A percentile compares a stretch with the other conserved stretches of the same genome.
phyloP scores from a whole-genome alignment of 2,329 filamentous ascomycete genomes.

The Aspergillus transmontanensis region DNA sequence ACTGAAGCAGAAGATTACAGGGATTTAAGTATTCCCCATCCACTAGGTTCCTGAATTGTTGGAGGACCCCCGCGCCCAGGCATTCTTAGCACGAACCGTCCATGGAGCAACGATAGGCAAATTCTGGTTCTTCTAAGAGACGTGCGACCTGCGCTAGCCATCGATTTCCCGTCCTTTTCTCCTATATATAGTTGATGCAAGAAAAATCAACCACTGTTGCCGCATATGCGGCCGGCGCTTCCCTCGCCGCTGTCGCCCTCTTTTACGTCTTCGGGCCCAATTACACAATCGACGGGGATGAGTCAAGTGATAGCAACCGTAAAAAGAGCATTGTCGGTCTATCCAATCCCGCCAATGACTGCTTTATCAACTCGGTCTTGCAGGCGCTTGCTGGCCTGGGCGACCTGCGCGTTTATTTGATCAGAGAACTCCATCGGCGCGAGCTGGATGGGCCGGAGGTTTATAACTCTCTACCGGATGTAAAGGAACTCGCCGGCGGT shows the following conservation, averaged over 20 bases:
- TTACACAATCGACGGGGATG: conserved; percentile 86
- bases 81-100: not conserved
- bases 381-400: conserved; percentile 89
- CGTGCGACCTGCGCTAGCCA: not conserved
- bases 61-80: not conserved
- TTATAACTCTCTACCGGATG: conserved; percentile 65
- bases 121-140: not conserved
- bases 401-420: conserved; percentile 87
- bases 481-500: conserved; percentile 40
- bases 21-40: not conserved
- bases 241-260: conserved; percentile 88
- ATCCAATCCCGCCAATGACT: conserved; percentile 89
- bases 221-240: conserved; percentile 92
- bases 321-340: conserved; percentile 90
- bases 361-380: conserved; percentile 94
- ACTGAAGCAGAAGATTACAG: not conserved
- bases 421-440: conserved; percentile 84
- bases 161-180: not conserved
- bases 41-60: not conserved
- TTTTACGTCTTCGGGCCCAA: conserved; percentile 99
- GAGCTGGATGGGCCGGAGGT: conserved; percentile 75
- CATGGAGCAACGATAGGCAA: conserved; percentile 21
- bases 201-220: conserved; percentile 81
- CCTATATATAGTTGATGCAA: conserved; percentile 60
- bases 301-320: conserved; percentile 60